Evolutionary conservation across 352 stramenopile genomes (phyloP).

Genomic region (Globisporangium heterothallicum): DNA sequence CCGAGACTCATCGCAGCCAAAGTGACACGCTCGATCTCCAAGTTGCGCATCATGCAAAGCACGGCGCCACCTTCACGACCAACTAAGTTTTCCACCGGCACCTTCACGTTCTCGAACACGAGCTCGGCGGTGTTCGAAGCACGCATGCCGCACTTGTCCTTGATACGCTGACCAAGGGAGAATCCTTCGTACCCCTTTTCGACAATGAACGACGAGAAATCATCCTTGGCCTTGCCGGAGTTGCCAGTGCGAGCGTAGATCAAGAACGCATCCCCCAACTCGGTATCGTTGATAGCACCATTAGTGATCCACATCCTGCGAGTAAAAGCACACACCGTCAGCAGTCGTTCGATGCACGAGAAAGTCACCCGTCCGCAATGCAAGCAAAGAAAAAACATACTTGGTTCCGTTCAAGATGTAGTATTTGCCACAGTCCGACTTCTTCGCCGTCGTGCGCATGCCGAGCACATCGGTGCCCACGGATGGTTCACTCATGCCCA

Average conservation of each 20-base stretch:
- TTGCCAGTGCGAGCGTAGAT: conserved; percentile 96
- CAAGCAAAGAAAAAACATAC: conserved; percentile 21
- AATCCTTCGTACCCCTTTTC: conserved; percentile 97
- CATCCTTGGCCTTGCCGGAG: conserved; percentile 70
- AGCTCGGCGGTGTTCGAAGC: conserved; percentile 97
- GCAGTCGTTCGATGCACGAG: too few relatives aligned
- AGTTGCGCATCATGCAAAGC: conserved; percentile 94
- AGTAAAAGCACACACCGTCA: background rate
- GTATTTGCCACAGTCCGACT: conserved; percentile 78
- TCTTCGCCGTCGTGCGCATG: conserved; percentile 93
- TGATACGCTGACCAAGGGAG: conserved; percentile 95
- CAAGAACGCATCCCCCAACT: conserved; percentile 96
- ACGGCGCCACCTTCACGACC: conserved; percentile 67
- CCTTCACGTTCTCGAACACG: conserved; percentile 97
- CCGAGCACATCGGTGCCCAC: conserved; percentile 93
- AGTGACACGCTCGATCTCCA: conserved; percentile 98
- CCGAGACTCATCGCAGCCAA: conserved; percentile 96
- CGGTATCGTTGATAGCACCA: conserved; percentile 92
- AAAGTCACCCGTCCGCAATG: too few relatives aligned
- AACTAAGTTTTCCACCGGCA: conserved; percentile 92
- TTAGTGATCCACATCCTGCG: conserved; percentile 99
- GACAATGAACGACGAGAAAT: conserved; percentile 97
- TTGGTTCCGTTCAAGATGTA: conserved; percentile 90
- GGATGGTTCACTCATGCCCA: conserved; percentile 98
- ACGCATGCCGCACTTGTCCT: conserved; percentile 98